These are phyloP conservation scores for Podaxis sp. DNA, from an alignment of 768 basidiomycete genomes.

Conservation along the genomic window DNA sequence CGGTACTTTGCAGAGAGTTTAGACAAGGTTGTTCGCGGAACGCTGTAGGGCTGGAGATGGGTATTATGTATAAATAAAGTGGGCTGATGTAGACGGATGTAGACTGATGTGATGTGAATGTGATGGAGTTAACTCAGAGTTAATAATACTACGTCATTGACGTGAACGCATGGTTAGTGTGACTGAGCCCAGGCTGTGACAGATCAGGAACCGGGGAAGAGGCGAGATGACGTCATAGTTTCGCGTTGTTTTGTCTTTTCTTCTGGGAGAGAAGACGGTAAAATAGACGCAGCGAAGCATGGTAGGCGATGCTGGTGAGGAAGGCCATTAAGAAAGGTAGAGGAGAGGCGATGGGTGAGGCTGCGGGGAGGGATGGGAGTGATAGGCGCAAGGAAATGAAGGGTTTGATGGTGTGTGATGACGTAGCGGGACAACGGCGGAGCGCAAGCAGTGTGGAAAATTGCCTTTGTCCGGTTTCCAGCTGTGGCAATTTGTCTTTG, in stretches of 20 bases:
- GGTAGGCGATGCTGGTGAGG: background rate
- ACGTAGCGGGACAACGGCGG: slow-evolving; percentile 14
- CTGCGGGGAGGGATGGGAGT: slow-evolving; percentile 2
- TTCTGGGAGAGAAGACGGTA: background rate
- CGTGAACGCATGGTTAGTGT: slow-evolving; percentile 12
- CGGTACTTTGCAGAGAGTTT: slow-evolving; percentile 69
- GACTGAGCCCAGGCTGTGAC: slow-evolving; percentile 14
- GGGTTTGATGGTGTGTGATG: slow-evolving; percentile 13
- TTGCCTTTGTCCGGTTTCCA: slow-evolving; percentile 6
- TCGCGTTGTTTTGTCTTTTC: slow-evolving; percentile 4
- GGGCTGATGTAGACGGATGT: background rate
- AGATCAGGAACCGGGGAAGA: slow-evolving; percentile 16
- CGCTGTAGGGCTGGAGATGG: slow-evolving; percentile 19
- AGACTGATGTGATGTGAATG: background rate
- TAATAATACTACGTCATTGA: slow-evolving; percentile 14
- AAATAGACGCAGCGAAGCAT: background rate
- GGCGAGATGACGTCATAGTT: slow-evolving; percentile 14
- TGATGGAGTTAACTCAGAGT: background rate
- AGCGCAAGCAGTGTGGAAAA: slow-evolving; percentile 13
- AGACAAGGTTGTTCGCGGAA: slow-evolving; percentile 58
- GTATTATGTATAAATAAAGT: slow-evolving; percentile 4
- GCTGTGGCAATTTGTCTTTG: background rate
- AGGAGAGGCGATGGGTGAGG: background rate
- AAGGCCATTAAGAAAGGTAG: background rate
- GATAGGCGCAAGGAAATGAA: slow-evolving; percentile 12